These are phyloP conservation scores for Aspergillus quadrilineatus DNA, from an alignment of 2,329 filamentous ascomycete genomes.

Conservation along the genomic window DNA sequence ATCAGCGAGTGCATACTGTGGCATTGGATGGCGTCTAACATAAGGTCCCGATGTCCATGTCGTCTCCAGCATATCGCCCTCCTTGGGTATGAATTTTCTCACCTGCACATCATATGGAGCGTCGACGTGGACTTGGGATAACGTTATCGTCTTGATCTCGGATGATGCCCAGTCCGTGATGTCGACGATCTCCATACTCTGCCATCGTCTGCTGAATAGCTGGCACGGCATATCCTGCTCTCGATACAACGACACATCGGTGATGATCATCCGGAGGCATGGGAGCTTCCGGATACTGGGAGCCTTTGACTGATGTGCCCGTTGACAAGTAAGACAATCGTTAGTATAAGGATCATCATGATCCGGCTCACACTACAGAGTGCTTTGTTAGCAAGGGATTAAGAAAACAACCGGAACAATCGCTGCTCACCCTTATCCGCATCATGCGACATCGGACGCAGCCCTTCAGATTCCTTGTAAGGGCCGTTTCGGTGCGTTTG, in stretches of 20 bases:
- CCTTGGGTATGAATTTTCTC: conserved; percentile 8
- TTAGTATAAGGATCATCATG: conserved; percentile 2
- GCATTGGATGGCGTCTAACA: conserved; percentile 8
- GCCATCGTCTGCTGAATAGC: conserved; percentile 13
- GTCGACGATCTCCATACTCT: conserved; percentile 15
- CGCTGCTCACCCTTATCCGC: conserved; percentile 8
- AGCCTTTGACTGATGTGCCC: conserved; percentile 9
- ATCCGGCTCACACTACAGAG: conserved; percentile 10
- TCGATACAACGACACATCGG: conserved; percentile 14
- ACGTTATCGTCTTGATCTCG: conserved; percentile 9
- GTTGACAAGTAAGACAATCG: conserved; percentile 14
- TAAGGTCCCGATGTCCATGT: conserved; percentile 3
- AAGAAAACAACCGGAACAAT: neutral
- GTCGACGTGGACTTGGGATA: conserved; percentile 11
- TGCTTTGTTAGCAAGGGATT: neutral
- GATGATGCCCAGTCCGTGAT: conserved; percentile 15
- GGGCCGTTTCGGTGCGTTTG: conserved; percentile 13
- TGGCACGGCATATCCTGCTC: conserved; percentile 15
- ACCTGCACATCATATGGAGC: conserved; percentile 13
- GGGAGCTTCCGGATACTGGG: conserved; percentile 7
- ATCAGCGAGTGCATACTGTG: conserved; percentile 9
- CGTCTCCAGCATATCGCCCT: conserved; percentile 13
- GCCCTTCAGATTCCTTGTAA: conserved; percentile 12
- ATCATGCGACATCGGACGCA: conserved; percentile 16
- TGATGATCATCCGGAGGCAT: conserved; percentile 14